Base-by-base conservation (phyloP, 371 early-diverging fungal genomes). In the Mortierella sp. region DNA sequence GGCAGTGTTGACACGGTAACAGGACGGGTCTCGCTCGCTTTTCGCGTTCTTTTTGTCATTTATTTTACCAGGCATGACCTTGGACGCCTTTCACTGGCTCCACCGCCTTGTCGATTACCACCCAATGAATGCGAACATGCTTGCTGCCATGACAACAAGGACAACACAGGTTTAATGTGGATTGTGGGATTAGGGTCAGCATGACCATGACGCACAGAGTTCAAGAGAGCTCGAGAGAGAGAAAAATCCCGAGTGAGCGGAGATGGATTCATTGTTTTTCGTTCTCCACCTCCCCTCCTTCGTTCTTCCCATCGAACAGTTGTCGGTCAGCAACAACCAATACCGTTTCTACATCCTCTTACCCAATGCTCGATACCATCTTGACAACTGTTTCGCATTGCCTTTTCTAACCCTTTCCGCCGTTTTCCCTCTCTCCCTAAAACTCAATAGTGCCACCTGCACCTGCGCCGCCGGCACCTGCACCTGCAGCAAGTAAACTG, bases 401-500 rank as follows among this genome's bases (percentile, higher is more conserved):
- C 67, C 67, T 64, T 14, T 73, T 69, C 28, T 24, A 9, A 67
- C 43, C 28, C 46, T 55, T 55, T 67, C 37, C 46, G 26, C 54
- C 44, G 24, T 71, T 50, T 43, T 26, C 26, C 46, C 51, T 59
- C 44, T 43, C 26, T 74, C 26, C 21, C 48, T 50, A 2, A 37
- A 51, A n/a, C 16, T 48, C 19, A 26, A 4, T 71, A 78, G 78
- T 51, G 61, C 78, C 26, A 46, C 46, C 70, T 82, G 82, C 82
- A 53, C 82, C 75, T 82, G 82, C 75, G 74, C 78, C 54, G 71
- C 71, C 16, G 82, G 78, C 16, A 24, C 75, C 44, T 74, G 82
- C 72, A 16, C 31, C 72, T 78, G 78, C 75, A 78, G 78, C 75
- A 78, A 75, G 80, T 75, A 80, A 76, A 59, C 9, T 37, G 67